A percentile compares a stretch with the other conserved stretches of the same genome.
phyloP scores from a whole-genome alignment of 805 yeast genomes.

The Dipodascus albidus region DNA sequence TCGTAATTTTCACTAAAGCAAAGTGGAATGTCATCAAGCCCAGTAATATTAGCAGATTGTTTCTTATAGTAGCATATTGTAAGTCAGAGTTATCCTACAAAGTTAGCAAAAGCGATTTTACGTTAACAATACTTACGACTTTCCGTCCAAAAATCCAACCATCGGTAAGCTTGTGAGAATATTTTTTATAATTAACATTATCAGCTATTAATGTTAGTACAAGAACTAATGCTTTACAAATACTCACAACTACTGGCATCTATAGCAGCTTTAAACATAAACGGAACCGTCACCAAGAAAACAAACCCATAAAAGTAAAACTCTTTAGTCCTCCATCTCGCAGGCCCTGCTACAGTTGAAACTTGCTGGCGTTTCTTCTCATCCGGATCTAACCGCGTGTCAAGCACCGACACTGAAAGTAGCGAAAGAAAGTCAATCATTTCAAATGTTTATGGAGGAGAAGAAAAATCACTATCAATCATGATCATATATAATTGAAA shows the following conservation, averaged over 20 bases:
- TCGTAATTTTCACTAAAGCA: conserved; percentile 31
- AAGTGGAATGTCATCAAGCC: conserved; percentile 46
- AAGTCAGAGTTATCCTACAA: conserved; percentile 69
- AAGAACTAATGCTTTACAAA: background rate
- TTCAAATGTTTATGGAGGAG: background rate
- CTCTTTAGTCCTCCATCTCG: conserved; percentile 71
- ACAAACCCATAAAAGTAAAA: conserved; percentile 55
- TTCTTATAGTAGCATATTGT: conserved; percentile 81
- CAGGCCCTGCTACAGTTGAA: conserved; percentile 21
- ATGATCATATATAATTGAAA: background rate
- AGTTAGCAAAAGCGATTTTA: background rate
- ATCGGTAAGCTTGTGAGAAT: conserved; percentile 45
- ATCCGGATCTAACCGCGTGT: conserved; percentile 30
- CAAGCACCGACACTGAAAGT: conserved; percentile 32
- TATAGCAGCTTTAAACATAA: conserved; percentile 73
- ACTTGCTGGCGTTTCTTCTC: conserved; percentile 20
- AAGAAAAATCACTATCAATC: background rate
- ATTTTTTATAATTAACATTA: conserved; percentile 61
- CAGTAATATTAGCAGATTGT: conserved; percentile 56
- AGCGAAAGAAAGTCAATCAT: conserved; percentile 4
- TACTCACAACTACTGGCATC: conserved; percentile 47
- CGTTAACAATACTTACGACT: conserved; percentile 29
- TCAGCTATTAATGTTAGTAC: conserved; percentile 18
- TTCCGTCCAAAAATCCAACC: conserved; percentile 91
- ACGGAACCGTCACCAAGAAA: conserved; percentile 63